These are phyloP conservation scores for Sanghuangporus baumii DNA, from an alignment of 1,284 basidiomycete genomes.

Conservation along the genomic window DNA sequence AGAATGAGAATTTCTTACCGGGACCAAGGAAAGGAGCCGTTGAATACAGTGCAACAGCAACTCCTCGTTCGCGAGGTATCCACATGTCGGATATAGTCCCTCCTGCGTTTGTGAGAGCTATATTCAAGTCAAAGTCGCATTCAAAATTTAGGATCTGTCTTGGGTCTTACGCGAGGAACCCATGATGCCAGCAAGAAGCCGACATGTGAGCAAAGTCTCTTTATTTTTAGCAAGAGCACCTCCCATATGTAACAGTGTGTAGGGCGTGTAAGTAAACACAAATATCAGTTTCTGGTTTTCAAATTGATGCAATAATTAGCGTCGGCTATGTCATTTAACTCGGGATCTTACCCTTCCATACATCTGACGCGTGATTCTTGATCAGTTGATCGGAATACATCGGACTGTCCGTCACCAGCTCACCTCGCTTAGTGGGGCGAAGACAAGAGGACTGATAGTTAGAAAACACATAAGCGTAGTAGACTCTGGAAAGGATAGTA, in stretches of 20 bases:
- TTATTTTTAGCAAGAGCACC: conserved; percentile 56
- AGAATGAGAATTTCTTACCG: conserved; percentile 29
- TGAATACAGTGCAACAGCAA: conserved; percentile 57
- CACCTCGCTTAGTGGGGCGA: conserved; percentile 61
- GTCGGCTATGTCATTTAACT: conserved; percentile 9
- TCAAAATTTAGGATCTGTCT: neutral
- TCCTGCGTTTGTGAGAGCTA: conserved; percentile 57
- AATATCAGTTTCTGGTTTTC: conserved; percentile 43
- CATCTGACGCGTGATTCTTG: conserved; percentile 27
- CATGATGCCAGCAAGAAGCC: conserved; percentile 54
- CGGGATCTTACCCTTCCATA: conserved; percentile 42
- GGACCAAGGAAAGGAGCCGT: conserved; percentile 71
- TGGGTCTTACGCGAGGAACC: conserved; percentile 47
- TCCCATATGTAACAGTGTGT: conserved; percentile 59
- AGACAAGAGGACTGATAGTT: conserved; percentile 43
- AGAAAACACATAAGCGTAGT: neutral
- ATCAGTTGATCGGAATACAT: neutral
- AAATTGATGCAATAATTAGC: neutral
- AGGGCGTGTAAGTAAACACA: conserved; percentile 50
- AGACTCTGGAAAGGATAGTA: neutral
- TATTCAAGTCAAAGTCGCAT: conserved; percentile 15
- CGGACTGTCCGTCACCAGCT: conserved; percentile 17
- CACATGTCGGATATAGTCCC: conserved; percentile 60
- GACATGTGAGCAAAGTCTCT: conserved; percentile 51
- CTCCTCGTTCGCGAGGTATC: conserved; percentile 49